A percentile compares a stretch with the other conserved stretches of the same genome.
Evolutionary conservation across 768 basidiomycete species (phyloP).

Genomic region (Asterophora parasitica): DNA sequence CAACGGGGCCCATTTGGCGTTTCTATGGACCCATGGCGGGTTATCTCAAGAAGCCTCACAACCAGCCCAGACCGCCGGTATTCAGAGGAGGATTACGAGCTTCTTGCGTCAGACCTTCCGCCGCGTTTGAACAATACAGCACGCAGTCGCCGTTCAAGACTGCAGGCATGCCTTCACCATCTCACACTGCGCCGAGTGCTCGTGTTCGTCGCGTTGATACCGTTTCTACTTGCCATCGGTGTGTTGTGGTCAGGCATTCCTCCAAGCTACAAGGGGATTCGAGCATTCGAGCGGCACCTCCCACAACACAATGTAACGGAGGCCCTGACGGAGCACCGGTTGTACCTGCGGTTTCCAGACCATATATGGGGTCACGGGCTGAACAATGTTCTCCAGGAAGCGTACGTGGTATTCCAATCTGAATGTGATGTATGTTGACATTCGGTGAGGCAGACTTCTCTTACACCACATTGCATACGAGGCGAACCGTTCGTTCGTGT

Average conservation of each 20-base stretch:
- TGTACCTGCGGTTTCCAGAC: conserved; percentile 47
- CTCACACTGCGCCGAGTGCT: conserved; percentile 17
- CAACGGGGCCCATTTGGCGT: neutral
- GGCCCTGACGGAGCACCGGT: conserved; percentile 11
- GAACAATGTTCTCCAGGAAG: conserved; percentile 60
- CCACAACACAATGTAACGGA: conserved; percentile 19
- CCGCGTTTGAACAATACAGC: neutral
- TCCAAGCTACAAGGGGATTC: conserved; percentile 19
- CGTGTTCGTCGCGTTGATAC: conserved; percentile 13
- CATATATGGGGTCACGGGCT: conserved; percentile 59
- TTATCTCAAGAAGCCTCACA: conserved; percentile 14
- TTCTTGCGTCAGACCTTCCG: conserved; percentile 10
- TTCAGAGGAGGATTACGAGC: conserved; percentile 21
- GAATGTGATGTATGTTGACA: neutral
- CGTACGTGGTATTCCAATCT: conserved; percentile 25
- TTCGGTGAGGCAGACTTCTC: conserved; percentile 31
- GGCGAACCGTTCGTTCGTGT: conserved; percentile 52
- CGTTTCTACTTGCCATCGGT: conserved; percentile 14
- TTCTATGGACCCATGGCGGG: conserved; percentile 20
- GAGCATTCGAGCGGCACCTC: conserved; percentile 17
- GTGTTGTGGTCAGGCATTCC: conserved; percentile 22
- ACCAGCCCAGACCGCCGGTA: conserved; percentile 12
- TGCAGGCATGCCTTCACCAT: conserved; percentile 13
- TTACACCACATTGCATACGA: conserved; percentile 48
- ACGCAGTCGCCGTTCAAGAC: conserved; percentile 12